Percentiles rank a stretch among this genome's conserved stretches.
Evolutionary conservation across 805 yeast species (phyloP).

Genomic region (Barnettozyma vustinii): DNA sequence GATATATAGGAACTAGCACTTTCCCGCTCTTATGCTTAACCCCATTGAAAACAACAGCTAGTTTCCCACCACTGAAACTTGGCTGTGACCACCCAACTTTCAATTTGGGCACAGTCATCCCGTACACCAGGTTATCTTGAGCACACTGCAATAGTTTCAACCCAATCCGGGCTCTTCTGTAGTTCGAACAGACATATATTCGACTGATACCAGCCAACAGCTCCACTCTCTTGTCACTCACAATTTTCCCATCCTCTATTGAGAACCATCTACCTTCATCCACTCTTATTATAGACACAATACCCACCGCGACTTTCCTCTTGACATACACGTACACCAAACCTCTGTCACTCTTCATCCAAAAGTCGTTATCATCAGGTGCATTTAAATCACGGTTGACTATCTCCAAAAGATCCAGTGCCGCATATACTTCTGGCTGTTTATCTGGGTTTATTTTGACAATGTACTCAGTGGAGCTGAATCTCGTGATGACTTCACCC

Average conservation of each 20-base stretch:
- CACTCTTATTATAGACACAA: conserved; percentile 48
- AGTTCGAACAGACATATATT: conserved; percentile 39
- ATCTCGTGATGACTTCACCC: conserved; percentile 24
- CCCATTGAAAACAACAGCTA: conserved; percentile 54
- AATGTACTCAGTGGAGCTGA: conserved; percentile 24
- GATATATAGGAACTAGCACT: conserved; percentile 43
- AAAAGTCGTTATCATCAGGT: conserved; percentile 40
- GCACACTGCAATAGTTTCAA: conserved; percentile 39
- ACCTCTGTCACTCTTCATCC: conserved; percentile 34
- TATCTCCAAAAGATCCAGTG: conserved; percentile 39
- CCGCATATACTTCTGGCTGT: conserved; percentile 29
- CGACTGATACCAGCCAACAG: conserved; percentile 44
- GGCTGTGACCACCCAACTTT: conserved; percentile 73
- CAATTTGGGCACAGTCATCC: conserved; percentile 34
- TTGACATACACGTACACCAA: conserved; percentile 46
- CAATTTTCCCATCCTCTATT: conserved; percentile 41
- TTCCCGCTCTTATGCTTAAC: conserved; percentile 49
- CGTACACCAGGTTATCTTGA: conserved; percentile 42
- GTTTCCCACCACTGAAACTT: conserved; percentile 53
- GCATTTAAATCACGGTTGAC: conserved; percentile 62
- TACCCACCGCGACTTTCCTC: conserved; percentile 45
- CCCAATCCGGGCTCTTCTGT: conserved; percentile 49
- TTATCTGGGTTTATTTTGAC: conserved; percentile 31
- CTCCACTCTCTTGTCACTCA: conserved; percentile 39
- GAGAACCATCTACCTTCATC: conserved; percentile 56